Evolutionary conservation across 2,329 filamentous ascomycete species (phyloP), one percentile per base, ranked within the genome.

Genomic region (Colletotrichum plurivorum): DNA sequence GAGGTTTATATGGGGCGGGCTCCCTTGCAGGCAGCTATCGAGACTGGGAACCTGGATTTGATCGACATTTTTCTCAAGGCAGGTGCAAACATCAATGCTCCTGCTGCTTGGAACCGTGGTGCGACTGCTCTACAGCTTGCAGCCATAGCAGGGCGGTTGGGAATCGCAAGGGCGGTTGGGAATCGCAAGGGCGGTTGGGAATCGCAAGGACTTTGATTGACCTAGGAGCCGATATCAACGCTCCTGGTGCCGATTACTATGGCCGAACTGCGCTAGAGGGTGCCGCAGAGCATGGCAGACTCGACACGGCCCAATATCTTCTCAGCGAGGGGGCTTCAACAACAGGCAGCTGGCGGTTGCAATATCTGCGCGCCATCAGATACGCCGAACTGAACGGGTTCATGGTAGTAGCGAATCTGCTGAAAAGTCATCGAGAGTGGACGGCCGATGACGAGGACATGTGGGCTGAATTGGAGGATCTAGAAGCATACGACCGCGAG

Each of bases 231-330:
- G n/a, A 56, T 2, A 1, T 65, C 10, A 13, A 68, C 13, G 65
- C 60, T 3, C 16, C 46, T 4, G n/a, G 45, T 1, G 65, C 65
- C 9, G 5, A n/a, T 3, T 1, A 3, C 2, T 0, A 4, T 7
- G 65, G 60, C 1, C 15, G 65, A 16, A 68, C 65, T 0, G 39
- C 65, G 1, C 7, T 68, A 2, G 65, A 68, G 16, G 60, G 53
- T 12, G 65, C 60, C 9, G 60, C 65, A 8, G 60, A 68, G 5
- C 16, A 59, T 13, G 60, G 60, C 0, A 46, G 48, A 6, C 43
- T 68, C 22, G 65, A 55, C 3, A 48, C 54, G 20, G 18, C 55
- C 3, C 48, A 45, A 8, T 45, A 58, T 3, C 46, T 59, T 9
- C 13, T 68, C 5, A n/a, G 6, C 2, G 3, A 27, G n/a, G 60